Evolutionary conservation across 2,329 filamentous ascomycete species (phyloP).

Genomic region (Pseudogymnoascus sp.): DNA sequence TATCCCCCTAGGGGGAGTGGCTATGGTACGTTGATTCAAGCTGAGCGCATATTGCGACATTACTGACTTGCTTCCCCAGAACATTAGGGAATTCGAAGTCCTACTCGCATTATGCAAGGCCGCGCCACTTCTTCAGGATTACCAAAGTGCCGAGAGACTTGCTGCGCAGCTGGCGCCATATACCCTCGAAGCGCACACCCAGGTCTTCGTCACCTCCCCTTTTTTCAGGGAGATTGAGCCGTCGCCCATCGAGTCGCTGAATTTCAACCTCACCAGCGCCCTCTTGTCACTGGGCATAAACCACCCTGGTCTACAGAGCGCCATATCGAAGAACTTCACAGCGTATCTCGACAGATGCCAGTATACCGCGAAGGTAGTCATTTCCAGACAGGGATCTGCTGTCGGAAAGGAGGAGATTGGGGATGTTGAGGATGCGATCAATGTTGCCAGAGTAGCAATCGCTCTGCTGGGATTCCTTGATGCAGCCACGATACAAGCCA

Average conservation of each 20-base stretch:
- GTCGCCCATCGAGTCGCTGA: constrained; percentile 80
- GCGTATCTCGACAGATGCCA: constrained; percentile 67
- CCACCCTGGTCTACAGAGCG: constrained; percentile 60
- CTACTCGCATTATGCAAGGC: constrained; percentile 87
- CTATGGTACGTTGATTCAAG: constrained; percentile 45
- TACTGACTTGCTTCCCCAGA: constrained; percentile 42
- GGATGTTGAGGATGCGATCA: constrained; percentile 56
- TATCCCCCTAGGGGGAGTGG: constrained; percentile 45
- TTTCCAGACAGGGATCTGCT: constrained; percentile 46
- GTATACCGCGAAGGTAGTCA: constrained; percentile 49
- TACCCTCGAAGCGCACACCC: constrained; percentile 74
- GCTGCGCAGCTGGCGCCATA: constrained; percentile 76
- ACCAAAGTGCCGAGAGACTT: constrained; percentile 69
- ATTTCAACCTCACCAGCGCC: constrained; percentile 70
- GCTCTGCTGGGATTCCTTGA: constrained; percentile 88
- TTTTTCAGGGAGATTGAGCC: constrained; percentile 77
- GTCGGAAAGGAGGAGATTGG: constrained; percentile 43
- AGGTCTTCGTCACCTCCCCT: constrained; percentile 71
- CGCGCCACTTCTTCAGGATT: constrained; percentile 64
- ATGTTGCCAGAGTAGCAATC: constrained; percentile 68
- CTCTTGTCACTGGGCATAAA: constrained; percentile 73
- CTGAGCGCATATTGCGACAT: constrained; percentile 10
- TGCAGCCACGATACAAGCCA: constrained; percentile 67
- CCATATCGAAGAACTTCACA: constrained; percentile 59
- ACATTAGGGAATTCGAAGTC: constrained; percentile 83